A percentile compares a stretch with the other conserved stretches of the same genome.
Conservation (phyloP, 2,329 filamentous ascomycete genomes). For the Colletotrichum australisinense region DNA sequence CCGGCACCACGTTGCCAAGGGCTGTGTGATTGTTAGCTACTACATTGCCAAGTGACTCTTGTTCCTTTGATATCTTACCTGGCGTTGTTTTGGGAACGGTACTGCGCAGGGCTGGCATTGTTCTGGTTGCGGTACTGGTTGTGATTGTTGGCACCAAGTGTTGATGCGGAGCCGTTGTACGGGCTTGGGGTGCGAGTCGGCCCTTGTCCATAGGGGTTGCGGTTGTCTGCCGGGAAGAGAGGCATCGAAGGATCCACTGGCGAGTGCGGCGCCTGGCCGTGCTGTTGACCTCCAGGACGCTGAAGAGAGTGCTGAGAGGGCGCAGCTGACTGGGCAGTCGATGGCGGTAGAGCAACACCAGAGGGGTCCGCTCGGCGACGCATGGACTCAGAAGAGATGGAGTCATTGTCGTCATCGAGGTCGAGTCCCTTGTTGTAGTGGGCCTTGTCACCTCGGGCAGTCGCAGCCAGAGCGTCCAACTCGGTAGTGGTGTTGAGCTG, state of each 20-base stretch:
- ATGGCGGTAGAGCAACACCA: slow-evolving; percentile 40
- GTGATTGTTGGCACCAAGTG: slow-evolving; percentile 40
- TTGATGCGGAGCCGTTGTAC: slow-evolving; percentile 45
- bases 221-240: slow-evolving; percentile 52
- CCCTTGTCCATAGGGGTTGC: slow-evolving; percentile 39
- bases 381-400: slow-evolving; percentile 51
- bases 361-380: slow-evolving; percentile 47
- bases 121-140: slow-evolving; percentile 44
- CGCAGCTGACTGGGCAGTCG: slow-evolving; percentile 35
- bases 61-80: slow-evolving; percentile 46
- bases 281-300: slow-evolving; percentile 32
- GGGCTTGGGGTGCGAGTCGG: slow-evolving; percentile 49
- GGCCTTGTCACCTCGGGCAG: slow-evolving; percentile 81
- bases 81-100: slow-evolving; percentile 51
- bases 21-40: slow-evolving; percentile 39
- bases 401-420: slow-evolving; percentile 56
- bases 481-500: slow-evolving; percentile 83
- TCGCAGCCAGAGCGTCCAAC: slow-evolving; percentile 88
- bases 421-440: slow-evolving; percentile 53
- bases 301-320: slow-evolving; percentile 41
- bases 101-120: slow-evolving; percentile 48
- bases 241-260: slow-evolving; percentile 57
- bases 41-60: not conserved
- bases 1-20: slow-evolving; percentile 59
- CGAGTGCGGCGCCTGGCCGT: slow-evolving; percentile 46